phyloP scores from a whole-genome alignment of 2,329 filamentous ascomycete genomes.

The Incumbomyces lentus region DNA sequence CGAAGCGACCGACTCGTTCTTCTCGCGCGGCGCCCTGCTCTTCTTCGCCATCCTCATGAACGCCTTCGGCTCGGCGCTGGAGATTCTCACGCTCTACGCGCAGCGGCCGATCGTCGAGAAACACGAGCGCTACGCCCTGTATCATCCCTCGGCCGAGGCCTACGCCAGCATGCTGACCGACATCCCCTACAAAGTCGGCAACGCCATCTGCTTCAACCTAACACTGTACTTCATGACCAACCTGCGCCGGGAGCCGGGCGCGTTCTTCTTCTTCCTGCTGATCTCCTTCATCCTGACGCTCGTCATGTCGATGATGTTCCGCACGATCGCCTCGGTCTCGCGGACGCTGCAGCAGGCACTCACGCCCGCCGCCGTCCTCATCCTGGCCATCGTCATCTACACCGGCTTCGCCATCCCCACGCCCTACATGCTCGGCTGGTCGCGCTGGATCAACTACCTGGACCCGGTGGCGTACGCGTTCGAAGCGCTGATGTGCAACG shows the following conservation, averaged over 20 bases:
- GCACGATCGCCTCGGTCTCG: slow-evolving; percentile 66
- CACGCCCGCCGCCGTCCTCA: slow-evolving; percentile 42
- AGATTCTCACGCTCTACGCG: slow-evolving; percentile 66
- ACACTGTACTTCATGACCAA: slow-evolving; percentile 81
- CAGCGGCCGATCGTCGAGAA: slow-evolving; percentile 91
- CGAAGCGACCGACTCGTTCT: slow-evolving; percentile 48
- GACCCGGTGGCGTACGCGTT: slow-evolving; percentile 58
- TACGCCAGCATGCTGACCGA: slow-evolving; percentile 77
- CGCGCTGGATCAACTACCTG: slow-evolving; percentile 56
- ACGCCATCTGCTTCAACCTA: slow-evolving; percentile 66
- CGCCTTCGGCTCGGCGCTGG: slow-evolving; percentile 52
- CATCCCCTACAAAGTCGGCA: slow-evolving; percentile 70
- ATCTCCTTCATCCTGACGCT: slow-evolving; percentile 52
- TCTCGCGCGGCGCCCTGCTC: slow-evolving; percentile 52
- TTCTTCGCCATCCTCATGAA: slow-evolving; percentile 58
- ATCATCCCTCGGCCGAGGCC: slow-evolving; percentile 84
- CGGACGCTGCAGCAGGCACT: slow-evolving; percentile 55
- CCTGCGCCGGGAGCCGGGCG: slow-evolving; percentile 58
- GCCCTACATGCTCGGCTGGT: slow-evolving; percentile 51
- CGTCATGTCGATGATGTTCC: slow-evolving; percentile 38
- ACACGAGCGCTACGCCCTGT: slow-evolving; percentile 73
- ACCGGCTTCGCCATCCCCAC: slow-evolving; percentile 56
- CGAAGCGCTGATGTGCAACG: slow-evolving; percentile 47
- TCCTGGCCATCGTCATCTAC: slow-evolving; percentile 52
- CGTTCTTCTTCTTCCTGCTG: slow-evolving; percentile 79